Evolutionary conservation across 2,329 filamentous ascomycete species (phyloP).

Genomic region (Fusarium praegraminearum): DNA sequence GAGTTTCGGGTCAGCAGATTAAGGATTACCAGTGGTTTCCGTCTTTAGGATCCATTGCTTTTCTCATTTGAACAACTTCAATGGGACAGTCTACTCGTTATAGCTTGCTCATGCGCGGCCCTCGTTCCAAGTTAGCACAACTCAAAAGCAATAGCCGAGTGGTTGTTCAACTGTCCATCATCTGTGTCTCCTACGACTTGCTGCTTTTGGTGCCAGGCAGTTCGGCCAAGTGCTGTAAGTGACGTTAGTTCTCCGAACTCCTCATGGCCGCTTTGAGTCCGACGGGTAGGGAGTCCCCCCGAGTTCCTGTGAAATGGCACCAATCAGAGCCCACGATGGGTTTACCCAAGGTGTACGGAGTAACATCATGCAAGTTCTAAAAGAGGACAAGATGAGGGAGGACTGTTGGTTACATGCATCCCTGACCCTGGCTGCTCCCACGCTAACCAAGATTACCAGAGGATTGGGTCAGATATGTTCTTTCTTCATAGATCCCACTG

Average conservation of each 20-base stretch:
- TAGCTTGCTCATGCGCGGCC: neutral
- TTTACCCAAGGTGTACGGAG: conserved; percentile 5
- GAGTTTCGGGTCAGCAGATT: neutral
- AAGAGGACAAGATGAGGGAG: conserved; percentile 41
- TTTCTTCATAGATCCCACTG: conserved; percentile 32
- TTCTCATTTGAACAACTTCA: neutral
- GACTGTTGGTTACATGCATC: conserved; percentile 35
- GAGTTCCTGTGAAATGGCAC: conserved; percentile 8
- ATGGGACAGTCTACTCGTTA: neutral
- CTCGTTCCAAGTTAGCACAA: neutral
- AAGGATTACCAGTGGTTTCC: neutral
- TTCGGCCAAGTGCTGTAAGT: conserved; percentile 14
- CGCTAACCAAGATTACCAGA: conserved; percentile 43
- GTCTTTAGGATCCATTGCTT: neutral
- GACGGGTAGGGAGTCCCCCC: neutral
- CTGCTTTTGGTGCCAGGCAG: neutral
- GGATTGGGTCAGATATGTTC: conserved; percentile 39
- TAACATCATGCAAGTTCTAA: conserved; percentile 32
- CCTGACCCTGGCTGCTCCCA: conserved; percentile 43
- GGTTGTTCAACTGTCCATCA: neutral
- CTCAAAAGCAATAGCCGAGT: neutral
- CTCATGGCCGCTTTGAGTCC: conserved; percentile 15
- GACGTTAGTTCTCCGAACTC: conserved; percentile 10
- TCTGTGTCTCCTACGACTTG: neutral
- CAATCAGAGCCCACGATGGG: conserved; percentile 20